These are phyloP conservation scores for Plasmodium vinckei DNA, from an alignment of 169 alveolate genomes.

Conservation along the genomic window DNA sequence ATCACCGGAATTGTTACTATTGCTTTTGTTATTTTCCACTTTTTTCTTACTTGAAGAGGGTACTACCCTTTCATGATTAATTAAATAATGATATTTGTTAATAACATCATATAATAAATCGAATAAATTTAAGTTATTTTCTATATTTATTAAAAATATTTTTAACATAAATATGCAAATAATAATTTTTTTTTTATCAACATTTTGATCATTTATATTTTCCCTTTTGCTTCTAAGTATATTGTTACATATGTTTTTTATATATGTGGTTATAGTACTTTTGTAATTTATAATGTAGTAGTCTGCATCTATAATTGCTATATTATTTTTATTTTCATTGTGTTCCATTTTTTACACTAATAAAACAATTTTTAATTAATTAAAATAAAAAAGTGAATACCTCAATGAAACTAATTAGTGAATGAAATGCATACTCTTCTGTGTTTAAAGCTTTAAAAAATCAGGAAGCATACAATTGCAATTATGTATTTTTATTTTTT, in stretches of 20 bases:
- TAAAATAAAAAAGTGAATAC: too few species aligned
- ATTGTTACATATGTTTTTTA: slow-evolving; percentile 45
- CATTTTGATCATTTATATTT: not conserved
- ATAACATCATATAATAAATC: slow-evolving; percentile 22
- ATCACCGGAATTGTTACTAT: too few species aligned
- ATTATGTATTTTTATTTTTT: too few species aligned
- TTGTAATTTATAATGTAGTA: slow-evolving; percentile 53
- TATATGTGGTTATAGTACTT: slow-evolving; percentile 63
- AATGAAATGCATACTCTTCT: too few species aligned
- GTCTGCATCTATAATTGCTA: slow-evolving; percentile 68
- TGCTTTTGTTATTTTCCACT: too few species aligned
- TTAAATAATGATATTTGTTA: slow-evolving; percentile 26
- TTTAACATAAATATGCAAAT: slow-evolving; percentile 51
- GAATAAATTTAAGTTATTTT: slow-evolving; percentile 52
- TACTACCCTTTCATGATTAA: not conserved
- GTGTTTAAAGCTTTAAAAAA: too few species aligned
- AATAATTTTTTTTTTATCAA: slow-evolving; percentile 12
- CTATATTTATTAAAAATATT: slow-evolving; percentile 39
- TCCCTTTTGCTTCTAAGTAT: slow-evolving; percentile 6
- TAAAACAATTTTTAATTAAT: too few species aligned
- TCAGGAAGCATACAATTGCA: too few species aligned
- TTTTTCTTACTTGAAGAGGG: too few species aligned
- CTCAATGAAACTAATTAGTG: too few species aligned
- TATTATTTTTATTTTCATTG: slow-evolving; percentile 10
- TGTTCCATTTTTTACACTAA: slow-evolving; percentile 18